Base-by-base conservation (phyloP, 805 yeast genomes). In the Candida ficus region DNA sequence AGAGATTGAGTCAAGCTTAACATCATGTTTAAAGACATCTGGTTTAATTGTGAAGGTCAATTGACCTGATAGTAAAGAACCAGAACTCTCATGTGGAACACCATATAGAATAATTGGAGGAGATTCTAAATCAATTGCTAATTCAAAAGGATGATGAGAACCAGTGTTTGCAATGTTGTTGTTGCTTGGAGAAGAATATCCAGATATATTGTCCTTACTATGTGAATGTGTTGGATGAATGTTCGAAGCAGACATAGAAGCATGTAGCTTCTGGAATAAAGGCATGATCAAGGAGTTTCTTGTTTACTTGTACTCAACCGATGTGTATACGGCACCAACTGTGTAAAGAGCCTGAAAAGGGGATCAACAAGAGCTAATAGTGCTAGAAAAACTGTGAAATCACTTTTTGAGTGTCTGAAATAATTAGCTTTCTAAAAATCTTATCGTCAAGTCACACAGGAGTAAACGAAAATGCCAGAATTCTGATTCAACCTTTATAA, bases 81-180 rank as follows among this genome's bases (percentile, higher is more conserved):
- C 99, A 0, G 95, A 72, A 2, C 93, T 79, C 44, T 86, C 93
- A 8, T 63, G 60, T 3, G 90, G 83, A 1, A 73, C 62, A 0
- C 99, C 99, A 56, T 85, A 91, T 41, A 93, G 64, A 34, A 87
- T 76, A 29, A 90, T 71, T 0, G 99, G 99, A 1, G 98, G 98
- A 2, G 95, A 82, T 57, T 93, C 99, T 18, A 93, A 67, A 29
- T 71, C 70, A 26, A 90, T 71, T 1, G 78, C 57, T 11, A 86
- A 61, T 26, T 72, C 67, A 26, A 74, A 60, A 1, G 75, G 73
- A 28, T 60, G 62, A 5, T 45, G 44, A 1, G 41, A 27, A 6
- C 45, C 49, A n/a, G 48, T 43, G 33, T 50, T 46, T 25, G 43
- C 52, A 22, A 50, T 41, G 41, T 50, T 52, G 47, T 49, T 51